These are phyloP conservation scores for Tulasnella sp. DNA, from an alignment of 768 basidiomycete genomes.

Conservation along the genomic window DNA sequence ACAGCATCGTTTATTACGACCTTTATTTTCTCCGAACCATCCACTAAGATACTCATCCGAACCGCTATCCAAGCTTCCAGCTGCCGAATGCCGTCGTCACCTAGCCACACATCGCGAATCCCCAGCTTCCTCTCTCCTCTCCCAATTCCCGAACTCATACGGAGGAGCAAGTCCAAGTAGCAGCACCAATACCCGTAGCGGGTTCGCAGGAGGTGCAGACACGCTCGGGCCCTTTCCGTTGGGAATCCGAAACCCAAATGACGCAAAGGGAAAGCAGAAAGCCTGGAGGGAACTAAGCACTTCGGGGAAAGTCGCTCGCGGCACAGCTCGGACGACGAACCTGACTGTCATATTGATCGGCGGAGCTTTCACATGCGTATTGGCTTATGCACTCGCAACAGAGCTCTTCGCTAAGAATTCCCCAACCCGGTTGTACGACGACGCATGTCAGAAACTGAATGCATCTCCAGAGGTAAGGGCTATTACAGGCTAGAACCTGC, in stretches of 20 bases:
- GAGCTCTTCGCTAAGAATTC: slow-evolving; percentile 87
- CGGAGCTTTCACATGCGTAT: slow-evolving; percentile 71
- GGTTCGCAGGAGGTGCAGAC: slow-evolving; percentile 36
- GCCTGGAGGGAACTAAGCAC: slow-evolving; percentile 78
- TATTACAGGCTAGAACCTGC: too few relatives aligned
- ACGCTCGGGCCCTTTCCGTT: slow-evolving; percentile 75
- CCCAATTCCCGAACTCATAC: slow-evolving; percentile 53
- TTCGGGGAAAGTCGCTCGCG: slow-evolving; percentile 63
- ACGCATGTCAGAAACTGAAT: slow-evolving; percentile 51
- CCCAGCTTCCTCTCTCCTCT: slow-evolving; percentile 50
- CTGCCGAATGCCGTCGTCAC: slow-evolving; percentile 28
- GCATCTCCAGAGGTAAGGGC: slow-evolving; percentile 44
- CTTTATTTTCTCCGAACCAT: background rate
- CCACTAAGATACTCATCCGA: background rate
- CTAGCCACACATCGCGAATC: slow-evolving; percentile 51
- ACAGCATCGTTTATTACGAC: background rate
- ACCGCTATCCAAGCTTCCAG: background rate
- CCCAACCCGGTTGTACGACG: slow-evolving; percentile 72
- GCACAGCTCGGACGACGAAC: slow-evolving; percentile 50
- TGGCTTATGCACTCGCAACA: slow-evolving; percentile 73
- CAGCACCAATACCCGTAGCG: background rate
- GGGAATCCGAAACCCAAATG: slow-evolving; percentile 56
- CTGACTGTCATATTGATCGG: slow-evolving; percentile 61
- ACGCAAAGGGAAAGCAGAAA: slow-evolving; percentile 53
- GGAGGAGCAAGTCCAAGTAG: background rate